Percentiles rank a stretch among this genome's conserved stretches.
phyloP scores from a whole-genome alignment of 2,329 filamentous ascomycete species.

The Chrysoporthe austroafricana region DNA sequence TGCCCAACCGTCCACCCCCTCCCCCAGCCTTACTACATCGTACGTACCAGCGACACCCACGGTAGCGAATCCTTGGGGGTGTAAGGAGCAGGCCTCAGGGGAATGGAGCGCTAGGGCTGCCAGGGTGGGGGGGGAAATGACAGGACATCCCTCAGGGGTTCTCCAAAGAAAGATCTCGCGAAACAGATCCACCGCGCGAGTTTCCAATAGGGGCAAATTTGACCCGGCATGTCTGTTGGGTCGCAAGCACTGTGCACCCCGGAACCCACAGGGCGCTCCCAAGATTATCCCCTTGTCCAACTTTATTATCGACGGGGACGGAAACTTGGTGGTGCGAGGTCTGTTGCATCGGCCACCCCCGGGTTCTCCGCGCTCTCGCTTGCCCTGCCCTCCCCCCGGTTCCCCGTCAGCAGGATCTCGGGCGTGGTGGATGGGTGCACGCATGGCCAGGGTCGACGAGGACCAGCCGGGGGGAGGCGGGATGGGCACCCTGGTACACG shows the following conservation, averaged over 20 bases:
- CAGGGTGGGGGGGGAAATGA: constrained; percentile 25
- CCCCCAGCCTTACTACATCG: constrained; percentile 16
- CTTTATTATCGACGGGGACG: constrained; percentile 27
- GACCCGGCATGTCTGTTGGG: constrained; percentile 20
- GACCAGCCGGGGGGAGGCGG: neutral
- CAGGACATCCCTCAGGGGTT: constrained; percentile 28
- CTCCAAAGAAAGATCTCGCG: constrained; percentile 29
- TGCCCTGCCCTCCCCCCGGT: neutral
- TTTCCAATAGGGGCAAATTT: constrained; percentile 28
- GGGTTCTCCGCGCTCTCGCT: constrained; percentile 24
- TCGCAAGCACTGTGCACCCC: constrained; percentile 18
- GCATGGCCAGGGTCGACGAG: constrained; percentile 14
- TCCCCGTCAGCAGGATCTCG: constrained; percentile 21
- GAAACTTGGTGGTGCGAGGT: constrained; percentile 4
- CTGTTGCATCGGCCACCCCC: constrained; percentile 26
- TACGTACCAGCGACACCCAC: neutral
- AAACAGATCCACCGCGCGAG: constrained; percentile 27
- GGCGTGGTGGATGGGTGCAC: neutral
- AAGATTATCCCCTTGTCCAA: constrained; percentile 24
- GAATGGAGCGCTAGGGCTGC: constrained; percentile 12
- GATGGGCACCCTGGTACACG: constrained; percentile 16
- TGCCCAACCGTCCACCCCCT: constrained; percentile 4
- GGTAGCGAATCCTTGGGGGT: constrained; percentile 19
- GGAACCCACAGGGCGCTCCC: constrained; percentile 14
- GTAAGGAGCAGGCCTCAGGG: constrained; percentile 24